Evolutionary conservation across 108 stramenopile species (phyloP).

Genomic region (Nitzschia inconspicua): DNA sequence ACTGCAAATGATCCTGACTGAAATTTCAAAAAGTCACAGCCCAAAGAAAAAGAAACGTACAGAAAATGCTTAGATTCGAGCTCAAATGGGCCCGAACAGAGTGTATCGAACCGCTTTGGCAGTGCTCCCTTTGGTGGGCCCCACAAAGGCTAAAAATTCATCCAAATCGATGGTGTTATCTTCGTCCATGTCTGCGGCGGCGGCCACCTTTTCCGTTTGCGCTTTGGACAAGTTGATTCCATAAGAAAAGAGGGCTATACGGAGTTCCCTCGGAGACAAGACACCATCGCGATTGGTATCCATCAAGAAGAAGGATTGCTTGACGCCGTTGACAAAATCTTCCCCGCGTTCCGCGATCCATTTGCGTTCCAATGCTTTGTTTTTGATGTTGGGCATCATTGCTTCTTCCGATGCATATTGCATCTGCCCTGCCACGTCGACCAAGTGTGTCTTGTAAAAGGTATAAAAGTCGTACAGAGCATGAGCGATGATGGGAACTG

Average conservation of each 20-base stretch:
- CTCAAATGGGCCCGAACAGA: conserved; percentile 20
- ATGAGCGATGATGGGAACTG: conserved; percentile 27
- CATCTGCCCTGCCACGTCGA: conserved; percentile 37
- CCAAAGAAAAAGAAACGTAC: no score
- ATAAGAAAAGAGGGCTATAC: conserved; percentile 22
- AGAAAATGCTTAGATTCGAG: neutral
- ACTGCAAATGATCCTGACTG: no score
- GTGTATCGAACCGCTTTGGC: conserved; percentile 26
- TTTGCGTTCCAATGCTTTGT: neutral
- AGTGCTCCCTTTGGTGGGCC: conserved; percentile 19
- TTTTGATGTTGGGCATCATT: conserved; percentile 13
- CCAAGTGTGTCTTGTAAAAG: conserved; percentile 36
- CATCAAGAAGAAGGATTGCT: conserved; percentile 32
- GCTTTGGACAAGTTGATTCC: conserved; percentile 14
- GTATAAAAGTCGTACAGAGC: conserved; percentile 31
- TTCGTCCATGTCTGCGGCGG: conserved; percentile 21
- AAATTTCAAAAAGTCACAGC: no score
- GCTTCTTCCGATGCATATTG: conserved; percentile 16
- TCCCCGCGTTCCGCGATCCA: conserved; percentile 21
- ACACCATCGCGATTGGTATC: conserved; percentile 60
- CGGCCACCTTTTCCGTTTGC: conserved; percentile 3
- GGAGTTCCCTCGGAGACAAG: conserved; percentile 45
- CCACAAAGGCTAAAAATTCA: conserved; percentile 29
- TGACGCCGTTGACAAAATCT: conserved; percentile 21
- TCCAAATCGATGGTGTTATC: conserved; percentile 29